These are phyloP conservation scores for Wallemia hederae DNA, from an alignment of 1,284 basidiomycete species.

Conservation along the genomic window DNA sequence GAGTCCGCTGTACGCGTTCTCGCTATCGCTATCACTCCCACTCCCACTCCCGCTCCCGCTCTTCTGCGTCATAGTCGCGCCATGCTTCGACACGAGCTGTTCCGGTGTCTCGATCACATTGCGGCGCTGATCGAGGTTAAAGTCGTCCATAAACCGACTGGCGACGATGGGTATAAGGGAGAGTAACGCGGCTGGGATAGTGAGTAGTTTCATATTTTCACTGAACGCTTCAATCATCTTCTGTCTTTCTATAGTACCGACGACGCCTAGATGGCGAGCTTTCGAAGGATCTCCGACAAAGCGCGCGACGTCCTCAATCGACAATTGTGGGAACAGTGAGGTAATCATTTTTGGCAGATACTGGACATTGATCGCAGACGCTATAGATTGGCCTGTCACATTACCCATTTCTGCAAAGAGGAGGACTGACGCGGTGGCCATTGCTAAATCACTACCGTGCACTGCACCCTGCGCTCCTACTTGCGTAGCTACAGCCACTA, in stretches of 20 bases:
- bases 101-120: not conserved
- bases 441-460: conserved; percentile 36
- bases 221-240: not conserved
- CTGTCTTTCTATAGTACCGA: not conserved
- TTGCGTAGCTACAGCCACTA: conserved; percentile 36
- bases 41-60: not conserved
- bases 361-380: not conserved
- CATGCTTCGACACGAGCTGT: not conserved
- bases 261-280: not conserved
- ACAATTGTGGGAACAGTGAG: not conserved
- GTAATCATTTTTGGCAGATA: not conserved
- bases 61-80: not conserved
- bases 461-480: conserved; percentile 53
- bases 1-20: not conserved
- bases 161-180: not conserved
- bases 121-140: not conserved
- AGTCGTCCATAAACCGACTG: not conserved
- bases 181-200: not conserved
- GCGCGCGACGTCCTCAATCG: not conserved
- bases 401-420: conserved; percentile 51
- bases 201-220: not conserved
- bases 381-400: conserved; percentile 12
- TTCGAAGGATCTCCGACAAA: not conserved
- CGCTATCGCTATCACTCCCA: no score
- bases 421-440: conserved; percentile 49